phyloP scores from a whole-genome alignment of 148 eudicot species.

The Rhododendron mucronatum region DNA sequence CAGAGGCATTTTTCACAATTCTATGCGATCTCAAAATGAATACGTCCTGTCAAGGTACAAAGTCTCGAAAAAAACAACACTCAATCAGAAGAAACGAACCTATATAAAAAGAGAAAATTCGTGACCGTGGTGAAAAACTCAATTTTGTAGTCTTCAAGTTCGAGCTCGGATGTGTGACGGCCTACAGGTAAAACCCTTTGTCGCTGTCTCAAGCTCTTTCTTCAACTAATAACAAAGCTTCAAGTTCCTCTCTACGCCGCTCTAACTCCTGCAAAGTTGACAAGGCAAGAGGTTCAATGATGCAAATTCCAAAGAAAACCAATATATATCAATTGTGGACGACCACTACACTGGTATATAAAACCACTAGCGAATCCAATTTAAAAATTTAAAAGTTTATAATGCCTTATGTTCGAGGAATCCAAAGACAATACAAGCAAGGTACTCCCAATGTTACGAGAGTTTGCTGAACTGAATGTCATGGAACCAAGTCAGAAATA shows the following conservation, averaged over 20 bases:
- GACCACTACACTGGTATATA: too few relatives aligned
- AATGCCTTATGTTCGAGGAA: background rate
- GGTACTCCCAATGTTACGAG: background rate
- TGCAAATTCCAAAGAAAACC: constrained; percentile 33
- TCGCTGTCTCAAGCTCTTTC: constrained; percentile 30
- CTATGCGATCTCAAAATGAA: too few relatives aligned
- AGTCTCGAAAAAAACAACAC: background rate
- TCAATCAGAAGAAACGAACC: background rate
- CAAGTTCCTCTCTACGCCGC: constrained; percentile 69
- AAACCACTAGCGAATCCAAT: too few relatives aligned
- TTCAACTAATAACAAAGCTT: constrained; percentile 57
- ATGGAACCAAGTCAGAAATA: background rate
- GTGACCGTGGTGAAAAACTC: background rate
- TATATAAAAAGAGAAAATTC: background rate
- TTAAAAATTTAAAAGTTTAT: too few relatives aligned
- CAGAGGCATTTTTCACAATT: background rate
- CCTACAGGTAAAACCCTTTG: background rate
- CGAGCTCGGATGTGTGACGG: background rate
- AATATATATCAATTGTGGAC: too few relatives aligned
- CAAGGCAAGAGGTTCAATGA: constrained; percentile 5
- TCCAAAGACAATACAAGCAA: background rate
- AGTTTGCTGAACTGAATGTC: background rate
- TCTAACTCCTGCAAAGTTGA: constrained; percentile 63
- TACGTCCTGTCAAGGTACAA: background rate
- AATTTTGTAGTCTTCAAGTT: background rate